Evolutionary conservation across 768 basidiomycete species (phyloP), one percentile per base, ranked within the genome.

Genomic region (Lactarius trivialis): DNA sequence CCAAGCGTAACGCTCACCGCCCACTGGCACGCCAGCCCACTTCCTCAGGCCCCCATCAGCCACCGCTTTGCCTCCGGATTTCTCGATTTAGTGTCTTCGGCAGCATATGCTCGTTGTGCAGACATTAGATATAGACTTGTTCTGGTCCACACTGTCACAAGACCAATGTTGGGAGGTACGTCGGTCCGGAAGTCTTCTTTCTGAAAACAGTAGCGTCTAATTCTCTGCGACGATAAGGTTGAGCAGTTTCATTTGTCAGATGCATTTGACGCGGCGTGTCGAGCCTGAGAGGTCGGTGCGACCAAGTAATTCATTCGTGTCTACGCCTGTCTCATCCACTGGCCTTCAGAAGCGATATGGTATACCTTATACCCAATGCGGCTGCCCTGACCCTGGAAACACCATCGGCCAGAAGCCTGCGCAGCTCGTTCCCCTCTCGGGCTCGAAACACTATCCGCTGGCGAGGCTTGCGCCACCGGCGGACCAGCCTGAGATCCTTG

Each of bases 101-200:
- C 76, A 80, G 1, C 67, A 67, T 9, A 69, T 75, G 0, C 78
- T 82, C 69, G 75, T 79, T 41, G 82, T 85, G 2, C 84, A 85
- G 11, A 87, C 85, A 1, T 70, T 89, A 19, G 86, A 89, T 63
- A 87, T 90, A 37, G 88, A 89, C 65, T 75, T 91, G 21, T 81
- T 79, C 4, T 89, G 88, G 87, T 0, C 61, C 58, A 2, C 73
- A 74, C 41, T 89, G 88, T 67, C 67, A 70, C 5, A 52, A 62
- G 60, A 71, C 56, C 17, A 76, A 75, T 56, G 63, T 83, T 3
- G 76, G 78, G 0, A 76, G 77, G 21, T 79, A 75, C 36, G 70
- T 86, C 28, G 81, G 85, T 67, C 84, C 85, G 84, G 84, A 58
- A 3, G 53, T 53, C 48, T 61, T 45, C 30, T 30, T 51, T 41